Percentiles rank a stretch among this genome's conserved stretches.
Evolutionary conservation across 2,329 filamentous ascomycete genomes (phyloP).

Genomic region (Chaetomium globosum): DNA sequence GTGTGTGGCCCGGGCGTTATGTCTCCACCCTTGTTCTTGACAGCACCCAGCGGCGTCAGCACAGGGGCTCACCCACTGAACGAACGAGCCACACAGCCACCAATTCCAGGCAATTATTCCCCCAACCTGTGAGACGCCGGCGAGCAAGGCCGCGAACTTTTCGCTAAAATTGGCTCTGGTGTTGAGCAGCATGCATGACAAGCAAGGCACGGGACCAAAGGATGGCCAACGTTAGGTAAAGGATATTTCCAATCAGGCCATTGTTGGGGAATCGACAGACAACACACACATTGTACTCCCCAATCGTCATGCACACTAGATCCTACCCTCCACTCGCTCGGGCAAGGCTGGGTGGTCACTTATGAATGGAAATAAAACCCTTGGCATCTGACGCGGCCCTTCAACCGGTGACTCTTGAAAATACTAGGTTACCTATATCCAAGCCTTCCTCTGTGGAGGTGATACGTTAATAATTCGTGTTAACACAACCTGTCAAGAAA

Average conservation of each 20-base stretch:
- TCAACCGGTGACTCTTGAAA: not conserved
- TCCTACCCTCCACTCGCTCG: not conserved
- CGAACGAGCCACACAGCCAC: not conserved
- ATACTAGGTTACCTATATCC: not conserved
- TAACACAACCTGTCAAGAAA: not conserved
- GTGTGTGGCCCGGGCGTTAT: constrained; percentile 8
- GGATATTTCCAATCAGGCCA: not conserved
- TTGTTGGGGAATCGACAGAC: not conserved
- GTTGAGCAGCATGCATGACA: not conserved
- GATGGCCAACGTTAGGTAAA: not conserved
- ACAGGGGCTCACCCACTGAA: not conserved
- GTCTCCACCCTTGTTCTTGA: not conserved
- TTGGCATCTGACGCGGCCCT: not conserved
- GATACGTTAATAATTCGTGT: not conserved
- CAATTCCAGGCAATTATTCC: not conserved
- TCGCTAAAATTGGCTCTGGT: not conserved
- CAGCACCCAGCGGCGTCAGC: not conserved
- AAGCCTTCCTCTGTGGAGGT: not conserved
- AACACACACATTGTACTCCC: too few relatives aligned
- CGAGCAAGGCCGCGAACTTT: not conserved
- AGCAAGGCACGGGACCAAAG: not conserved
- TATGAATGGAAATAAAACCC: not conserved
- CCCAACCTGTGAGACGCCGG: not conserved
- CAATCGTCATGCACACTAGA: not conserved
- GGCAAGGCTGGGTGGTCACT: not conserved